Base-by-base conservation (phyloP, 768 basidiomycete genomes). In the Pulveroboletus ravenelii region DNA sequence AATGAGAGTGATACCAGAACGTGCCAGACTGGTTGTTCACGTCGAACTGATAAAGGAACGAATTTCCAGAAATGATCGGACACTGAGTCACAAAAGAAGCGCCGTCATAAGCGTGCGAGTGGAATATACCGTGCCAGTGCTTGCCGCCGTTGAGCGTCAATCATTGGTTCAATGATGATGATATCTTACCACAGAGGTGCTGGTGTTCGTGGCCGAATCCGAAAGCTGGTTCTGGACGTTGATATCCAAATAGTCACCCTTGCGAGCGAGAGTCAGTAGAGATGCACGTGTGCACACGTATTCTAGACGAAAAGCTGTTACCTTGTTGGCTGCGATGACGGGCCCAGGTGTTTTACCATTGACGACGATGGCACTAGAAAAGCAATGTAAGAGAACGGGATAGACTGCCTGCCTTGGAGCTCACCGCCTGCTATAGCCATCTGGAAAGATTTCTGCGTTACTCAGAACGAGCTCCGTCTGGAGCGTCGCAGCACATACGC, bases 1-100 rank as follows among this genome's bases (percentile, higher is more conserved):
- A 62, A 49, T 78, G 78, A 14, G 74, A 75, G 53, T 61, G 74
- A 58, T 72, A 77, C 77, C 78, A 80, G 52, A 71, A 80, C 36
- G 71, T 74, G 42, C 64, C 65, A 20, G 67, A 43, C 50, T 71
- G 70, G 45, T 51, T 48, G 12, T 47, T 42, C 15, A 59, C 53
- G 8, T 43, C 37, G 54, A 72, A 74, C 23, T 71, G 63, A 46
- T 79, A 75, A 45, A 64, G 54, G 62, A 70, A 73, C 0, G 72
- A 71, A 31, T 70, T 32, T 3, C 68, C 71, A 0, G 77, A 55
- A 6, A 60, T 52, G 30, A 74, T 75, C 23, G 74, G 76, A 52
- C 74, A 77, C 58, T 75, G 74, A 13, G 72, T 78, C 31, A 78
- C 77, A 50, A 77, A 77, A 2, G 71, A 60, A 12, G 68, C 38